Conservation (phyloP, 2,329 filamentous ascomycete species). For the Ophiostoma perfectum region DNA sequence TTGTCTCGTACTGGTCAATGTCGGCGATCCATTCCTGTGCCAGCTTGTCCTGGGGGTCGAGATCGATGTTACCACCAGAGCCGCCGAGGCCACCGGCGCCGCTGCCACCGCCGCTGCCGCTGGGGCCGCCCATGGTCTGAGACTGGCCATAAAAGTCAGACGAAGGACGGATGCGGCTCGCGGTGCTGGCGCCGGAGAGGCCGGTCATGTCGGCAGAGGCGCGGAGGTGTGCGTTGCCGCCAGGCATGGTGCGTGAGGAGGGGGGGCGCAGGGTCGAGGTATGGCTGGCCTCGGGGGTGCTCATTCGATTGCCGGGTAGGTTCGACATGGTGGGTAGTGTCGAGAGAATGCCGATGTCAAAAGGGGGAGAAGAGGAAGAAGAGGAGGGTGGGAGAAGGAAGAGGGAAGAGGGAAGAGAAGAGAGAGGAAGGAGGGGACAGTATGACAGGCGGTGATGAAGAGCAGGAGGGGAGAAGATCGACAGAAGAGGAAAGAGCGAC, state of each 20-base stretch:
- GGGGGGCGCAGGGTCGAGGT: constrained; percentile 78
- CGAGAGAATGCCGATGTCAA: neutral
- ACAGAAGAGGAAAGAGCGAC: constrained; percentile 11
- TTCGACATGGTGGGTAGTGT: constrained; percentile 54
- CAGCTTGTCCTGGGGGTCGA: constrained; percentile 82
- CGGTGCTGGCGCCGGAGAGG: constrained; percentile 59
- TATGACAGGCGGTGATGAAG: constrained; percentile 8
- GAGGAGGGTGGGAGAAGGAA: neutral
- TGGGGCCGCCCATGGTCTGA: constrained; percentile 52
- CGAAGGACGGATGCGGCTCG: constrained; percentile 81
- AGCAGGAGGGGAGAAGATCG: neutral
- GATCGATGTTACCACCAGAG: constrained; percentile 54
- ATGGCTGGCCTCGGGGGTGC: constrained; percentile 85
- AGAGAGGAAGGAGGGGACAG: neutral
- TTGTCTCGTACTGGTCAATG: constrained; percentile 98
- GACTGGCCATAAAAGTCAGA: constrained; percentile 88
- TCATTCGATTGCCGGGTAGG: constrained; percentile 81
- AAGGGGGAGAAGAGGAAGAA: neutral
- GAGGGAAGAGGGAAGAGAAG: neutral
- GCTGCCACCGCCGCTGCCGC: constrained; percentile 41
- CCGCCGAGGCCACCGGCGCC: constrained; percentile 48
- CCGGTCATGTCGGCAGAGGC: constrained; percentile 94
- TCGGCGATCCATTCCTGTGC: constrained; percentile 98
- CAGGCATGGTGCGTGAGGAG: constrained; percentile 68
- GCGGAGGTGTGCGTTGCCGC: constrained; percentile 73